phyloP scores from a whole-genome alignment of 169 alveolate genomes.

The Plasmodium coatneyi region DNA sequence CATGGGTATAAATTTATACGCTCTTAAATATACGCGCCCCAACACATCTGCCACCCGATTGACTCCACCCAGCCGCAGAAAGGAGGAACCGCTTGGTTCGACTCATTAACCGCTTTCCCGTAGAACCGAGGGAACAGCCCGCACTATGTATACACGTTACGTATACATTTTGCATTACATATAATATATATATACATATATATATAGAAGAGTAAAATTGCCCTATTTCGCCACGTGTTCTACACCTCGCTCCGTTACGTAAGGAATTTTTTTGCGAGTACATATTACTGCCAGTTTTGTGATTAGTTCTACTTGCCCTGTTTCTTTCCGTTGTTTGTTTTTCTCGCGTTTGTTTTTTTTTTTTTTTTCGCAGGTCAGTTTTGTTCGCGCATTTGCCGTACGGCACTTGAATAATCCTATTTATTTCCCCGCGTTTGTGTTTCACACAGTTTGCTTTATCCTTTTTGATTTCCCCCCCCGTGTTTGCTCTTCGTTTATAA shows the following conservation, averaged over 20 bases:
- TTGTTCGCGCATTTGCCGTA: background rate
- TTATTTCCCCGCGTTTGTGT: background rate
- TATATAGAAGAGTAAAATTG: background rate
- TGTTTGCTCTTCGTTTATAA: too few relatives aligned
- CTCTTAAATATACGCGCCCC: background rate
- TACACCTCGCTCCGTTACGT: background rate
- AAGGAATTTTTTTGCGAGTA: background rate
- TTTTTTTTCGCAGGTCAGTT: too few relatives aligned
- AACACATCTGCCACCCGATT: background rate
- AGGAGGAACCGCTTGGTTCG: background rate
- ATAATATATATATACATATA: too few relatives aligned
- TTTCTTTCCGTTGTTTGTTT: background rate
- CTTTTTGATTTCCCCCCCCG: too few relatives aligned
- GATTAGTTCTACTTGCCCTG: background rate
- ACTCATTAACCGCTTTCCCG: background rate
- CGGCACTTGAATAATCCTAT: background rate
- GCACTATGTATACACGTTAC: background rate
- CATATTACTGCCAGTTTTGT: background rate
- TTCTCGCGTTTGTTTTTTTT: background rate
- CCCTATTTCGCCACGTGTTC: background rate
- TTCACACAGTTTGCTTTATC: background rate
- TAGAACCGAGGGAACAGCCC: background rate
- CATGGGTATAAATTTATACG: background rate
- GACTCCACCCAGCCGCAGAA: background rate
- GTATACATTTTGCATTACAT: background rate